Conservation (phyloP, 345 rosid genomes). For the Firmiana major region DNA sequence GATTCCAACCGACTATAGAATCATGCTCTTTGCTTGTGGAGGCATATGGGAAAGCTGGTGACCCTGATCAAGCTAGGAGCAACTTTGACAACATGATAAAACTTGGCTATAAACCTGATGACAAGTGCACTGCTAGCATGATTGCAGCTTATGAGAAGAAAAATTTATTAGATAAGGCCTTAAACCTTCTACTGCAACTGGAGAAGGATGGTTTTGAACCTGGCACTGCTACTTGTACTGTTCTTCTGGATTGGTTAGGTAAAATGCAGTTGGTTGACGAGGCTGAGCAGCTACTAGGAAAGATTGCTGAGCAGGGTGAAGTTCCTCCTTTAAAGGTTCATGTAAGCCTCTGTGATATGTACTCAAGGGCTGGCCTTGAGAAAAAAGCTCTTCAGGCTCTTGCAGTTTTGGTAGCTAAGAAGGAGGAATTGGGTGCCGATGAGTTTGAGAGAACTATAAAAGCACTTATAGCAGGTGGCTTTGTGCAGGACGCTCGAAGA, state of each 20-base stretch:
- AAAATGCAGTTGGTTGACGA: conserved; percentile 68
- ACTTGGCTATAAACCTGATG: conserved; percentile 60
- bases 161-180: conserved; percentile 71
- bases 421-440: conserved; percentile 40
- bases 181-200: conserved; percentile 58
- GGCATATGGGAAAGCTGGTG: conserved; percentile 45
- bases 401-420: conserved; percentile 51
- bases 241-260: conserved; percentile 77
- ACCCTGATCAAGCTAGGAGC: conserved; percentile 57
- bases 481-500: conserved; percentile 59
- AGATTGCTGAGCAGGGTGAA: conserved; percentile 75
- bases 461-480: conserved; percentile 62
- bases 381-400: conserved; percentile 80
- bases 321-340: conserved; percentile 64
- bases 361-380: conserved; percentile 54
- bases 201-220: conserved; percentile 78
- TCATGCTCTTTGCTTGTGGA: conserved; percentile 56
- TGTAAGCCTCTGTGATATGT: conserved; percentile 78
- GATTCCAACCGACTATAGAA: conserved; percentile 44
- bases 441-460: conserved; percentile 61
- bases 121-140: conserved; percentile 56
- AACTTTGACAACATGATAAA: conserved; percentile 54
- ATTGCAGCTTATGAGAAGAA: conserved; percentile 54
- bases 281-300: conserved; percentile 68
- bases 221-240: conserved; percentile 65